Evolutionary conservation across 2,329 filamentous ascomycete genomes (phyloP).

Genomic region (Xylariaceae sp.): DNA sequence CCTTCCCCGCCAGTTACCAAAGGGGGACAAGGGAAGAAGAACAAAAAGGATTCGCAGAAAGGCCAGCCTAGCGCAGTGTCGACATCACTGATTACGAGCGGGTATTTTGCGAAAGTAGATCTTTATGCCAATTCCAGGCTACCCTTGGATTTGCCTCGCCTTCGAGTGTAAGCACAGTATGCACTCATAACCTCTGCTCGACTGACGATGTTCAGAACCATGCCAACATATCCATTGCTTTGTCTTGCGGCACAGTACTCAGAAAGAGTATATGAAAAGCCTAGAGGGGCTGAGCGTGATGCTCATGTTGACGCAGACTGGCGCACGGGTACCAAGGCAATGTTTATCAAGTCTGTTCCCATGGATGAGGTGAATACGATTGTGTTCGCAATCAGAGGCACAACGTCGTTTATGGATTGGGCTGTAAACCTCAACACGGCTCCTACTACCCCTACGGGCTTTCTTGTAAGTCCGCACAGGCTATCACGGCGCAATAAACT

Average conservation of each 20-base stretch:
- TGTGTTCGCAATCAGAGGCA: conserved; percentile 81
- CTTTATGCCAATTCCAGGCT: conserved; percentile 75
- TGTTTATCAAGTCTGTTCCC: conserved; percentile 78
- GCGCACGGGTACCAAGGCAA: conserved; percentile 74
- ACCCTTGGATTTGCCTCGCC: conserved; percentile 62
- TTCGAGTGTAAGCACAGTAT: conserved; percentile 57
- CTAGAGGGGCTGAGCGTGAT: conserved; percentile 61
- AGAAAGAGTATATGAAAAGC: conserved; percentile 67
- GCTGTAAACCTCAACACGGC: conserved; percentile 73
- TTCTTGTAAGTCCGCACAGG: conserved; percentile 49
- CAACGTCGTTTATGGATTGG: conserved; percentile 81
- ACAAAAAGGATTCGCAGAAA: conserved; percentile 34
- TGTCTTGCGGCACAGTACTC: conserved; percentile 79
- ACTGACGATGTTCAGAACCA: conserved; percentile 50
- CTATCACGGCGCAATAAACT: background rate
- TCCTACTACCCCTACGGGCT: conserved; percentile 63
- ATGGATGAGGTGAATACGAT: conserved; percentile 76
- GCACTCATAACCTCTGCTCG: background rate
- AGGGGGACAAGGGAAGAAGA: conserved; percentile 27
- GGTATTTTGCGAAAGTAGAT: conserved; percentile 74
- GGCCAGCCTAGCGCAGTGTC: conserved; percentile 35
- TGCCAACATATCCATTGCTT: conserved; percentile 73
- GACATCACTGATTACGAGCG: conserved; percentile 43
- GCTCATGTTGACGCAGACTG: conserved; percentile 70
- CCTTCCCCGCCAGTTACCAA: conserved; percentile 6